Conservation (phyloP, 2,329 filamentous ascomycete species). For the Hypoxylon sp. region DNA sequence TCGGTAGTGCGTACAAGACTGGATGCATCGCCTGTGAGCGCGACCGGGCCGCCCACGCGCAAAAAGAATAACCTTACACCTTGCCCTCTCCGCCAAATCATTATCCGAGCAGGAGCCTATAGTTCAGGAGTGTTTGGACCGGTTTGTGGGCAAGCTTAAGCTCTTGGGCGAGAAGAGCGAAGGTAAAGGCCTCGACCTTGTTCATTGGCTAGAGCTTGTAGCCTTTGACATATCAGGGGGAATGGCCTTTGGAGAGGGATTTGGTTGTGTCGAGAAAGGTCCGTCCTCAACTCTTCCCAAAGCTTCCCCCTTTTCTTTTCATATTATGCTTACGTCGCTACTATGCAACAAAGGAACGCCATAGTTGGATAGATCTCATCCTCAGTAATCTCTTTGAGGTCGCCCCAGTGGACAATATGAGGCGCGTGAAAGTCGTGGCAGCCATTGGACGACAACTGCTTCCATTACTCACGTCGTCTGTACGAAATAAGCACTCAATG, state of each 20-base stretch:
- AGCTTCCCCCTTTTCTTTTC: not conserved
- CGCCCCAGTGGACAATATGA: not conserved
- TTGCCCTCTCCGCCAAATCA: not conserved
- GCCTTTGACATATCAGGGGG: conserved; percentile 1
- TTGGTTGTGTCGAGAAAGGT: conserved; percentile 7
- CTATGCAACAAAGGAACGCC: not conserved
- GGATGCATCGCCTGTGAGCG: conserved; percentile 4
- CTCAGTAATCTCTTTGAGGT: conserved; percentile 1
- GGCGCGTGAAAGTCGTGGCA: not conserved
- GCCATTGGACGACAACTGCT: not conserved
- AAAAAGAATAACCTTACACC: not conserved
- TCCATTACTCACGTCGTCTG: not conserved
- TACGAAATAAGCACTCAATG: conserved; percentile 2
- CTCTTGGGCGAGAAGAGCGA: not conserved
- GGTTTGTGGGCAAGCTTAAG: not conserved
- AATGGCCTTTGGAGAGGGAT: conserved; percentile 12
- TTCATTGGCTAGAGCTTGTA: conserved; percentile 6
- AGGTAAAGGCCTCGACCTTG: not conserved
- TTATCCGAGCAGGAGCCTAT: not conserved
- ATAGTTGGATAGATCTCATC: conserved; percentile 8
- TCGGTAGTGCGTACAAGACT: conserved; percentile 5
- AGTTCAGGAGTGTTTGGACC: not conserved
- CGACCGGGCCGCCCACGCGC: not conserved
- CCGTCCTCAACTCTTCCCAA: not conserved
- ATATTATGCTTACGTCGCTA: not conserved